Percentiles rank a stretch among this genome's conserved stretches.
Evolutionary conservation across 192 early-diverging fungal species (phyloP).

Genomic region (Gonapodya sp.): DNA sequence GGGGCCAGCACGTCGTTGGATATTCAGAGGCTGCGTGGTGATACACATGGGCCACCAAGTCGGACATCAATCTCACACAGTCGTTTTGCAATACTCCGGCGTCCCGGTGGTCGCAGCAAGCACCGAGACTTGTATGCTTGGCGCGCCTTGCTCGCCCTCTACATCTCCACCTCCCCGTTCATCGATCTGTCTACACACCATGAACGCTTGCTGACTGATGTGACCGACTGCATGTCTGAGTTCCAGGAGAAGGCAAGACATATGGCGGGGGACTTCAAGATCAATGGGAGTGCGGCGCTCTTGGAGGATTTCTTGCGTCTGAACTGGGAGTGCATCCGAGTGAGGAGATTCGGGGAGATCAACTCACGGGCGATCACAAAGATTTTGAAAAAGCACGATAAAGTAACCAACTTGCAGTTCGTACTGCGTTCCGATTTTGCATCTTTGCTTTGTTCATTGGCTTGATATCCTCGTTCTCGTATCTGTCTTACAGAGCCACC

Average conservation of each 20-base stretch:
- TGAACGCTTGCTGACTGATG: neutral
- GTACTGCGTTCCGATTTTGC: neutral
- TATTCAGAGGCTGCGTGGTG: neutral
- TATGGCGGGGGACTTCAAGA: neutral
- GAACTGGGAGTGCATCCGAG: constrained; percentile 54
- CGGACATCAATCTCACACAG: neutral
- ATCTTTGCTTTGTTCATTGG: too few species aligned
- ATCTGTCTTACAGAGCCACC: constrained; percentile 28
- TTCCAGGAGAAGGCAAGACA: neutral
- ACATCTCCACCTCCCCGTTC: neutral
- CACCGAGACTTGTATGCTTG: neutral
- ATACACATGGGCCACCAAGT: neutral
- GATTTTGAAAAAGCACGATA: constrained; percentile 87
- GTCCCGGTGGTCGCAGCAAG: neutral
- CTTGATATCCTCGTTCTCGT: too few species aligned
- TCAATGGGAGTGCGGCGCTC: neutral
- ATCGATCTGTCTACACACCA: neutral
- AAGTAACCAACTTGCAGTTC: constrained; percentile 53
- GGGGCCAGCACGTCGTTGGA: neutral
- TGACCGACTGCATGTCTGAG: neutral
- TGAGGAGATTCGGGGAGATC: constrained; percentile 64
- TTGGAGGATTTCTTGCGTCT: constrained; percentile 47
- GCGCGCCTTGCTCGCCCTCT: neutral
- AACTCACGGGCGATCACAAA: constrained; percentile 72
- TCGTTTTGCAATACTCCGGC: neutral